Percentiles rank a stretch among this genome's conserved stretches.
Conservation (phyloP, 306 rosid genomes). For the Corylus americana region DNA sequence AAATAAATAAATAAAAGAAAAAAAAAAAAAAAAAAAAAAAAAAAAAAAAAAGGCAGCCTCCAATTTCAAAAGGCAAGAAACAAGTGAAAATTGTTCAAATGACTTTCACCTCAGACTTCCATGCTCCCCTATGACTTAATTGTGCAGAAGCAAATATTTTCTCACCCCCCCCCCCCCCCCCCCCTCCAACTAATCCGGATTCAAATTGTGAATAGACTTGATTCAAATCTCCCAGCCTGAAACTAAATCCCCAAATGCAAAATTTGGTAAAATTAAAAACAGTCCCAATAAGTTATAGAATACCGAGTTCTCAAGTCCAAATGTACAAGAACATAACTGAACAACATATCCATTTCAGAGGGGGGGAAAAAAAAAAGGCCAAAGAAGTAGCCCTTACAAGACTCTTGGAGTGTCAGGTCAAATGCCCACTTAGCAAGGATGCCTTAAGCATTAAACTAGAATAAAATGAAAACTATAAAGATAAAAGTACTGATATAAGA, state of each 20-base stretch:
- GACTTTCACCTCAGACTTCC: not conserved
- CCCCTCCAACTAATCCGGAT: not conserved
- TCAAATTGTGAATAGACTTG: not conserved
- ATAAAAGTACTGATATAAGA: not conserved
- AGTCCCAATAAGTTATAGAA: not conserved
- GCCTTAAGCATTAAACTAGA: conserved; percentile 2
- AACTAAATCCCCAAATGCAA: not conserved
- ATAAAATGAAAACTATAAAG: not conserved
- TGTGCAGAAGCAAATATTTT: not conserved
- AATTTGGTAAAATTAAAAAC: not conserved
- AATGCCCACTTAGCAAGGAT: not conserved
- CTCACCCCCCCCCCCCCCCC: not conserved
- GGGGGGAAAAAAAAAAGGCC: not conserved
- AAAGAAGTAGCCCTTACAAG: not conserved
- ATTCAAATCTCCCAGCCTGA: not conserved
- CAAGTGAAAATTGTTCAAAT: not conserved
- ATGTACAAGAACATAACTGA: not conserved
- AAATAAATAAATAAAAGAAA: too few species aligned
- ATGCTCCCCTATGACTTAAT: not conserved
- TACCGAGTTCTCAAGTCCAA: not conserved
- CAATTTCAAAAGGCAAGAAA: not conserved
- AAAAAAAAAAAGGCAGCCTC: too few species aligned
- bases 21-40: too few species aligned
- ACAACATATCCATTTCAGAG: not conserved
- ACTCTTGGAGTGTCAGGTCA: not conserved